These are phyloP conservation scores for Kalanchoe fedtschenkoi DNA, from an alignment of 164 flowering plant species.

Conservation along the genomic window DNA sequence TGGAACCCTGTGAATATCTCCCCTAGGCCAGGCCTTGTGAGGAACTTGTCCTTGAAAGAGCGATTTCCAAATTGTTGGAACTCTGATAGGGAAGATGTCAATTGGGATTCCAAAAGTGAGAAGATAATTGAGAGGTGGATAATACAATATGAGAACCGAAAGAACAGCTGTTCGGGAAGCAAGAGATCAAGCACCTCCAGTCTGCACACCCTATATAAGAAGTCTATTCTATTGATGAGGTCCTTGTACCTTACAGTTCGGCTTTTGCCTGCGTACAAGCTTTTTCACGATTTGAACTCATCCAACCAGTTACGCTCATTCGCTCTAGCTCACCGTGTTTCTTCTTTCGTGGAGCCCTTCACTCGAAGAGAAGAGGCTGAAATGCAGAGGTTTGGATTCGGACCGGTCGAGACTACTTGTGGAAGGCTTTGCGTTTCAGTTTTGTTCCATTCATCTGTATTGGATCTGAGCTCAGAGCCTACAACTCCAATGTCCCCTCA, in stretches of 20 bases:
- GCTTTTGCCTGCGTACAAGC: slow-evolving; percentile 81
- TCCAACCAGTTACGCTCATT: slow-evolving; percentile 47
- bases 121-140: slow-evolving; percentile 88
- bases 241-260: slow-evolving; percentile 67
- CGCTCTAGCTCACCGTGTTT: slow-evolving; percentile 50
- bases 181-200: slow-evolving; percentile 36
- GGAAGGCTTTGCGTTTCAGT: slow-evolving; percentile 84
- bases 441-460: slow-evolving; percentile 37
- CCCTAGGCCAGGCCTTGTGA: slow-evolving; percentile 24
- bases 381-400: slow-evolving; percentile 58
- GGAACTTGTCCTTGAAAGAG: slow-evolving; percentile 34
- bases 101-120: slow-evolving; percentile 33
- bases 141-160: slow-evolving; percentile 66
- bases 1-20: slow-evolving; percentile 29
- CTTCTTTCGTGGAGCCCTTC: slow-evolving; percentile 69
- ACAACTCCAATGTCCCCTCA: slow-evolving; percentile 64
- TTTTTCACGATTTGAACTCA: slow-evolving; percentile 60
- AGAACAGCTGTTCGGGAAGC: slow-evolving; percentile 23
- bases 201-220: slow-evolving; percentile 48
- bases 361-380: slow-evolving; percentile 65
- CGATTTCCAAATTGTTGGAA: slow-evolving; percentile 22
- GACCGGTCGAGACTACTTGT: slow-evolving; percentile 66
- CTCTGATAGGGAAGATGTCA: slow-evolving; percentile 40
- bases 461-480: slow-evolving; percentile 47
- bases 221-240: slow-evolving; percentile 57